Evolutionary conservation across 2,329 filamentous ascomycete species (phyloP), one percentile per base, ranked within the genome.

Genomic region (Clonostachys rhizophaga): DNA sequence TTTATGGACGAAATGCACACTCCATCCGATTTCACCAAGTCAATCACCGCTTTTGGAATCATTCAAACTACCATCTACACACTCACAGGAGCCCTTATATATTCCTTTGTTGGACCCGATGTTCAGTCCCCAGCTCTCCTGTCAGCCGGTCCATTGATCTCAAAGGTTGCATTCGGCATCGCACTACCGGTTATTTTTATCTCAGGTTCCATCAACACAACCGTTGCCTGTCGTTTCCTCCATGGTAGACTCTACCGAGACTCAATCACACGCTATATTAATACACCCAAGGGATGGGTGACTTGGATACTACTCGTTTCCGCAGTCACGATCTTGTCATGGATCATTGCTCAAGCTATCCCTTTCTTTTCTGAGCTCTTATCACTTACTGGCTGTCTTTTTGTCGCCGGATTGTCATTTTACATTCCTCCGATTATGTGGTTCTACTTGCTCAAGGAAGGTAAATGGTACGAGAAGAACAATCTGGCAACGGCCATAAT

Each of bases 111-210:
- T 9, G 87, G 87, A 20, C 66, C 69, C 2, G 67, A 73, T 0
- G 85, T 91, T 20, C 62, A 74, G 48, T 83, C 81, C 1, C 87
- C 87, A 2, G 85, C 87, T 0, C 74, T 91, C 9, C 78, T 86
- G 6, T 86, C 83, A 0, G 81, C 85, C 11, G 76, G 79, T 2
- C 64, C 67, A 2, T 54, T 75, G 0, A 64, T 88, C 24, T 77
- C 79, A 44, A 87, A 87, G 58, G 65, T 89, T 8, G 84, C 84
- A 3, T 90, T 86, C 57, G 85, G 84, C 33, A 64, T 89, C 51
- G 86, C 84, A 1, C 70, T 86, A 5, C 86, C 86, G 13, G 88
- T 86, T 46, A 89, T 90, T 59, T 76, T 89, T 55, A 83, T 90
- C 51, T 85, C 86, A 0, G 87, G 86, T 44, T 84, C 86, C 17